Evolutionary conservation across 2,329 filamentous ascomycete genomes (phyloP).

Genomic region (Aschersonia sp.): DNA sequence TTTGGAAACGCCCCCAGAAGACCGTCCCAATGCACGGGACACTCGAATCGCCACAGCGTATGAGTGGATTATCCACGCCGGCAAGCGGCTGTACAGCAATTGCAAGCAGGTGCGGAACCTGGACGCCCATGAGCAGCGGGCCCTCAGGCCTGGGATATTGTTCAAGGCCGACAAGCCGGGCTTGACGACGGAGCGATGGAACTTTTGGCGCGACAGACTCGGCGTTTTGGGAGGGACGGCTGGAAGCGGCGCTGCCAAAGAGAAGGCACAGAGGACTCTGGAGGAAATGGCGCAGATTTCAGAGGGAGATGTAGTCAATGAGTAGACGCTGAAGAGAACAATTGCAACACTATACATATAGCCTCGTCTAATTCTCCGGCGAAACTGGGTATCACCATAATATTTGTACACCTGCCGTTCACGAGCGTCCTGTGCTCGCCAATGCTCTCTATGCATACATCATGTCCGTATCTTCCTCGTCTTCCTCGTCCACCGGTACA

Average conservation of each 20-base stretch:
- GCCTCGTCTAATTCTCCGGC: not conserved
- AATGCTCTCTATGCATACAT: slow-evolving; percentile 19
- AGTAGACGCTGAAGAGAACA: not conserved
- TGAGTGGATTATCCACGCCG: slow-evolving; percentile 17
- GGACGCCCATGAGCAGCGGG: slow-evolving; percentile 7
- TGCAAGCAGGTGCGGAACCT: slow-evolving; percentile 6
- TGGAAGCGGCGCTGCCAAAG: slow-evolving; percentile 8
- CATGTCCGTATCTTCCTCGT: slow-evolving; percentile 39
- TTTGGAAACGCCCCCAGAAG: slow-evolving; percentile 13
- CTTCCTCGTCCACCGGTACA: slow-evolving; percentile 21
- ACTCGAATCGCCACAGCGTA: slow-evolving; percentile 9
- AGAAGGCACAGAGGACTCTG: slow-evolving; percentile 8
- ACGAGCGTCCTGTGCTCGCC: not conserved
- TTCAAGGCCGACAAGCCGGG: slow-evolving; percentile 9
- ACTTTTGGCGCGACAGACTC: slow-evolving; percentile 16
- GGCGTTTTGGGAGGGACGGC: slow-evolving; percentile 8
- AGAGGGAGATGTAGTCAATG: not conserved
- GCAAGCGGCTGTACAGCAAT: slow-evolving; percentile 10
- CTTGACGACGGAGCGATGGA: slow-evolving; percentile 13
- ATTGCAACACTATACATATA: not conserved
- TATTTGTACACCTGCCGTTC: no score
- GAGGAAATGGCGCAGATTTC: slow-evolving; percentile 10
- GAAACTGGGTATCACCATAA: no score
- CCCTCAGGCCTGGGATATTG: slow-evolving; percentile 9
- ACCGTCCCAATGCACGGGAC: slow-evolving; percentile 7